Evolutionary conservation across 768 basidiomycete genomes (phyloP).

Genomic region (Mycena albidolilacea): DNA sequence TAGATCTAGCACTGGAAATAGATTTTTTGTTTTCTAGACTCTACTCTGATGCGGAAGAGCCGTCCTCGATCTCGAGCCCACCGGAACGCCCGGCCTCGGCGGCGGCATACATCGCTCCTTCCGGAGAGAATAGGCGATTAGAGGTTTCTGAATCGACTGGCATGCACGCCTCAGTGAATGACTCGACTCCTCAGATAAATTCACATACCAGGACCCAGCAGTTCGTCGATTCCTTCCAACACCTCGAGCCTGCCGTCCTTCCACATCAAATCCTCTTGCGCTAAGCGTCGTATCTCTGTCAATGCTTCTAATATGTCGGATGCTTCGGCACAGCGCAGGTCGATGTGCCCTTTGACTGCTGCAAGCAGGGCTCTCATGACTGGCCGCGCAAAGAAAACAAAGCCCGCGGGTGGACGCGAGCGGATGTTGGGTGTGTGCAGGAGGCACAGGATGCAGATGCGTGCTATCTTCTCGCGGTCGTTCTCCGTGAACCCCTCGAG

Average conservation of each 20-base stretch:
- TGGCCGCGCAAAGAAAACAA: conserved; percentile 20
- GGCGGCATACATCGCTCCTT: conserved; percentile 7
- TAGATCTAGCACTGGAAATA: not conserved
- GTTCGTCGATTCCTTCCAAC: not conserved
- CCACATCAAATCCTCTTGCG: conserved; percentile 26
- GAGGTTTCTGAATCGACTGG: not conserved
- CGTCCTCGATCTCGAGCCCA: not conserved
- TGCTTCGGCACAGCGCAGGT: not conserved
- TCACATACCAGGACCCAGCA: conserved; percentile 5
- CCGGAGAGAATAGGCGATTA: conserved; percentile 1
- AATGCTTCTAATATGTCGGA: not conserved
- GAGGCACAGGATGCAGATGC: conserved; percentile 10
- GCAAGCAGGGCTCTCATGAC: not conserved
- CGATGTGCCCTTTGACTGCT: conserved; percentile 3
- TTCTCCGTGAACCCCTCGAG: not conserved
- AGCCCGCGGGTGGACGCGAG: conserved; percentile 18
- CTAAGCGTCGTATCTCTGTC: not conserved
- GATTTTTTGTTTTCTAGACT: not conserved
- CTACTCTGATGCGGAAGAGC: not conserved
- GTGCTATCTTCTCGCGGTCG: not conserved
- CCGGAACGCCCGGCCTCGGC: conserved; percentile 15
- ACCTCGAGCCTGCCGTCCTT: conserved; percentile 19
- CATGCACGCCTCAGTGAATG: not conserved
- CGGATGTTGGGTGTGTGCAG: conserved; percentile 26
- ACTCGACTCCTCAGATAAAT: not conserved